Percentiles rank a stretch among this genome's conserved stretches.
phyloP scores from a whole-genome alignment of 495 filamentous ascomycete species.

The Penicillium canariense region DNA sequence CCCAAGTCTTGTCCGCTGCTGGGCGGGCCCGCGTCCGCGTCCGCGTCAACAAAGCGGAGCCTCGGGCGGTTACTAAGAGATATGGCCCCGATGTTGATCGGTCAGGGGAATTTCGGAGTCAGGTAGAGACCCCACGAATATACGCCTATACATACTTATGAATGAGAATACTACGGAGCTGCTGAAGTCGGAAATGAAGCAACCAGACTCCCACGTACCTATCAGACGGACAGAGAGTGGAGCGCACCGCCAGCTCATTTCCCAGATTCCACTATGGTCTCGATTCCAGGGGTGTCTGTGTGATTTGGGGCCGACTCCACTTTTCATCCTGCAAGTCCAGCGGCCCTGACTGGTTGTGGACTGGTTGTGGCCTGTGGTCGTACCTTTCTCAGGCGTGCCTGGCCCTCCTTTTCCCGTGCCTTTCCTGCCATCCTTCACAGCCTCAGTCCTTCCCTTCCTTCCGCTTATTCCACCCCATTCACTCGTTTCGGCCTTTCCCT shows the following conservation, averaged over 20 bases:
- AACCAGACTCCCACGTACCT: too few species aligned
- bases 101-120: background rate
- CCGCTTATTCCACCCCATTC: constrained; percentile 15
- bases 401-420: background rate
- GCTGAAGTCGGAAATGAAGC: too few species aligned
- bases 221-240: background rate
- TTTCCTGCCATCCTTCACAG: constrained; percentile 22
- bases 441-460: constrained; percentile 12
- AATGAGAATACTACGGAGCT: too few species aligned
- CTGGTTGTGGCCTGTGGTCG: too few species aligned
- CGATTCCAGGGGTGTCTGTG: constrained; percentile 22
- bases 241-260: constrained; percentile 10
- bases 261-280: constrained; percentile 18
- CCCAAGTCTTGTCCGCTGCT: too few species aligned
- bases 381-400: too few species aligned
- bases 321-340: background rate
- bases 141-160: too few species aligned
- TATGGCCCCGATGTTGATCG: constrained; percentile 10
- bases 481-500: constrained; percentile 16
- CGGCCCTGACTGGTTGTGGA: background rate
- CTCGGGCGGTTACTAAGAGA: background rate
- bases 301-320: constrained; percentile 21
- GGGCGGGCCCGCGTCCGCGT: constrained; percentile 2
- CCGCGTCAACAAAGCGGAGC: constrained; percentile 9
- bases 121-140: too few species aligned